A percentile compares a stretch with the other conserved stretches of the same genome.
These are phyloP conservation scores for Zasmidium cellare DNA, from an alignment of 2,329 filamentous ascomycete species.

Conservation along the genomic window DNA sequence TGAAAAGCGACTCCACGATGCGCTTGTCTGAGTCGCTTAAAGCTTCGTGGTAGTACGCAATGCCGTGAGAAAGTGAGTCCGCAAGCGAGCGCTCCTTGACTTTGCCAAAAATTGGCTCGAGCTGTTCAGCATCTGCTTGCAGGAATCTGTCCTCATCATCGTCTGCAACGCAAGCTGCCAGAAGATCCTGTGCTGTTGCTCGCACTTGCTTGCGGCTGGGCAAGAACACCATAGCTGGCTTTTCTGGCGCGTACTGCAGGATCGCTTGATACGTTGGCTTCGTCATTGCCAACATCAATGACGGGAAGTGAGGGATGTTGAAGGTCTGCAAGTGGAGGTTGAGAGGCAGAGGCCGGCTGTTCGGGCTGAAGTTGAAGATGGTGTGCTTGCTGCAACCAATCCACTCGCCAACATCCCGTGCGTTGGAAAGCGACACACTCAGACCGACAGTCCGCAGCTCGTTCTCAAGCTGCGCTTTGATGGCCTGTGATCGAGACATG, in stretches of 20 bases:
- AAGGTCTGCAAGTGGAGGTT: slow-evolving; percentile 96
- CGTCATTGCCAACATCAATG: slow-evolving; percentile 97
- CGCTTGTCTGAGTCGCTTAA: slow-evolving; percentile 84
- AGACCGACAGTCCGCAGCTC: slow-evolving; percentile 85
- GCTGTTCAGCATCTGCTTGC: slow-evolving; percentile 77
- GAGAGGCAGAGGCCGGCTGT: slow-evolving; percentile 82
- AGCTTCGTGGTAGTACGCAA: slow-evolving; percentile 97
- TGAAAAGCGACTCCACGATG: slow-evolving; percentile 90
- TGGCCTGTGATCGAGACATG: slow-evolving; percentile 97
- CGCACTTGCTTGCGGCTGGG: slow-evolving; percentile 92
- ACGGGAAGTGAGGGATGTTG: slow-evolving; percentile 94
- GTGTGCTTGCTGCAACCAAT: slow-evolving; percentile 97
- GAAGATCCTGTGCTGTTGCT: slow-evolving; percentile 79
- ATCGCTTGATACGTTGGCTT: slow-evolving; percentile 90
- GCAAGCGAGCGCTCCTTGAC: slow-evolving; percentile 85
- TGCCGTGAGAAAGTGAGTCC: slow-evolving; percentile 87
- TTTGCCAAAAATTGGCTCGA: slow-evolving; percentile 76
- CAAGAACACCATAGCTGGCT: slow-evolving; percentile 89
- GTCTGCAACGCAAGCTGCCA: slow-evolving; percentile 83
- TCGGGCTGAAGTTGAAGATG: slow-evolving; percentile 97
- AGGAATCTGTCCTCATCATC: slow-evolving; percentile 94
- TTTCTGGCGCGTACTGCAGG: slow-evolving; percentile 81
- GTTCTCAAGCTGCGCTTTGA: slow-evolving; percentile 82
- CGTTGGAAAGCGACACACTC: slow-evolving; percentile 89
- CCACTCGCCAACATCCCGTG: slow-evolving; percentile 94